Conservation (phyloP, 2,329 filamentous ascomycete genomes). For the Colletotrichum higginsianum region DNA sequence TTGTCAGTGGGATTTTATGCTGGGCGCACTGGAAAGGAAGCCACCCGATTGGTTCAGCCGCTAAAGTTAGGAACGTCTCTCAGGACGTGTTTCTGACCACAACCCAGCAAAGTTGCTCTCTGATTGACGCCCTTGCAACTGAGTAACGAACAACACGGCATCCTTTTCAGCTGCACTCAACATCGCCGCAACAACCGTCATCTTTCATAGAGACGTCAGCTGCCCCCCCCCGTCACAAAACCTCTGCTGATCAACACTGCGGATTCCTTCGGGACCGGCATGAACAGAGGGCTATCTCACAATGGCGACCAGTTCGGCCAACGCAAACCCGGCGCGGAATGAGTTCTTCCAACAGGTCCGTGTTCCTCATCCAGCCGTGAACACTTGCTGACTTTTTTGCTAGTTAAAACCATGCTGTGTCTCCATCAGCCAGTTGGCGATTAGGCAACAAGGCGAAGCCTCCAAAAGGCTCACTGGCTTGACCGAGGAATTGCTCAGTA, state of each 20-base stretch:
- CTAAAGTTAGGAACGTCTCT: neutral
- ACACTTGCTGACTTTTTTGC: constrained; percentile 14
- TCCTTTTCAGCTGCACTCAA: neutral
- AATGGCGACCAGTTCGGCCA: constrained; percentile 35
- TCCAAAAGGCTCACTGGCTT: constrained; percentile 63
- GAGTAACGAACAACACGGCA: neutral
- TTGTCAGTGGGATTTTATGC: neutral
- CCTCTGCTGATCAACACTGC: too few relatives aligned
- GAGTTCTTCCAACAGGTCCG: constrained; percentile 56
- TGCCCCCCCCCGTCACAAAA: neutral
- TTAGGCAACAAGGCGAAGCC: constrained; percentile 62
- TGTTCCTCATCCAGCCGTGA: neutral
- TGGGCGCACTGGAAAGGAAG: constrained; percentile 1
- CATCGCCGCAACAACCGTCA: neutral
- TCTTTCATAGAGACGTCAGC: neutral
- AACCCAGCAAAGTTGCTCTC: neutral
- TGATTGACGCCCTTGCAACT: neutral
- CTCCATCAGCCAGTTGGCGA: constrained; percentile 70
- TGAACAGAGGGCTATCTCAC: neutral
- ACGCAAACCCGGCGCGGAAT: constrained; percentile 46
- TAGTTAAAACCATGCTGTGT: constrained; percentile 77
- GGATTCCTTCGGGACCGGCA: neutral
- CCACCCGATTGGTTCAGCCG: constrained; percentile 21
- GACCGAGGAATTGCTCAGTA: constrained; percentile 59
- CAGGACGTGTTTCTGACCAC: constrained; percentile 6